A percentile compares a stretch with the other conserved stretches of the same genome.
phyloP scores from a whole-genome alignment of 2,329 filamentous ascomycete species.

The Parasarocladium wereldwijsianum region DNA sequence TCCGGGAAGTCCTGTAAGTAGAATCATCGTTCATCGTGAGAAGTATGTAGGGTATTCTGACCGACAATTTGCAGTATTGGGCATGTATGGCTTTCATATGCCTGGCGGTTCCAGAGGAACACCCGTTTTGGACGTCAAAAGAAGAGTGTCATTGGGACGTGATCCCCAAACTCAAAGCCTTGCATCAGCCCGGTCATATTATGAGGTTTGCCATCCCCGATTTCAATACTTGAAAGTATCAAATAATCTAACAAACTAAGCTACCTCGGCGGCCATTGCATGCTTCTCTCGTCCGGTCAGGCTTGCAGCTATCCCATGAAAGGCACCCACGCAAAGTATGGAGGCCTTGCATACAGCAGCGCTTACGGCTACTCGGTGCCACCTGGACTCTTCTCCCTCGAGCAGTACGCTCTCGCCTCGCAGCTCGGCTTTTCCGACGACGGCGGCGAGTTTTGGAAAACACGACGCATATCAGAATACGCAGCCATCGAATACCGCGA shows the following conservation, averaged over 20 bases:
- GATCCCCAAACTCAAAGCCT: slow-evolving; percentile 42
- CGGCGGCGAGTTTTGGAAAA: slow-evolving; percentile 66
- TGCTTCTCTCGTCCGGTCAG: slow-evolving; percentile 63
- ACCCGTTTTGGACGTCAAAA: slow-evolving; percentile 60
- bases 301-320: slow-evolving; percentile 74
- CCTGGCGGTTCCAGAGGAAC: slow-evolving; percentile 50
- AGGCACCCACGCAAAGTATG: slow-evolving; percentile 70
- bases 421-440: slow-evolving; percentile 66
- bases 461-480: slow-evolving; percentile 52
- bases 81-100: slow-evolving; percentile 66
- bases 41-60: background rate
- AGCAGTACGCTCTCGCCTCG: slow-evolving; percentile 63
- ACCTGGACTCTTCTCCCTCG: slow-evolving; percentile 59
- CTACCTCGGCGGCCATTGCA: slow-evolving; percentile 57
- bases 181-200: slow-evolving; percentile 60
- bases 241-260: slow-evolving; percentile 15
- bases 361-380: slow-evolving; percentile 67
- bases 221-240: background rate
- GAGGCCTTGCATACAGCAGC: slow-evolving; percentile 63
- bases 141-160: slow-evolving; percentile 45
- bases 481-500: slow-evolving; percentile 44
- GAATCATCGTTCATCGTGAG: background rate
- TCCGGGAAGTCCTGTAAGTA: slow-evolving; percentile 44
- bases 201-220: slow-evolving; percentile 26
- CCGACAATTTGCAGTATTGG: slow-evolving; percentile 47